These are phyloP conservation scores for Coprinellus micaceus DNA, from an alignment of 768 basidiomycete species.

Conservation along the genomic window DNA sequence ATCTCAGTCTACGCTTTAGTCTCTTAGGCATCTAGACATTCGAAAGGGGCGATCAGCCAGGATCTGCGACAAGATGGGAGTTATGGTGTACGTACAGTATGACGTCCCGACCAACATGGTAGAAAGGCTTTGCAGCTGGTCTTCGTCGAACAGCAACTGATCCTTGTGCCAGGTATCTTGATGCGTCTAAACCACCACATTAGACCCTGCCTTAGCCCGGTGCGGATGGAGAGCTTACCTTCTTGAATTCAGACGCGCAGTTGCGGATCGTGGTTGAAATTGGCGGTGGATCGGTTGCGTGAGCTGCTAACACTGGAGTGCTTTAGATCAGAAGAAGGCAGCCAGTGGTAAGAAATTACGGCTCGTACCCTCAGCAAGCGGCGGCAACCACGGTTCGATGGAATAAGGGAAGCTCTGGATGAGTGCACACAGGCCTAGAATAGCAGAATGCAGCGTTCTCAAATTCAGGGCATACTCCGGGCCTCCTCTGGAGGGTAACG, in stretches of 20 bases:
- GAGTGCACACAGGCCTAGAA: slow-evolving; percentile 86
- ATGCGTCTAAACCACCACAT: slow-evolving; percentile 14
- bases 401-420: slow-evolving; percentile 94
- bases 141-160: slow-evolving; percentile 82
- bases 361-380: slow-evolving; percentile 66
- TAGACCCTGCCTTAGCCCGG: too few relatives aligned
- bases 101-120: slow-evolving; percentile 89
- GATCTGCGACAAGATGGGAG: slow-evolving; percentile 12
- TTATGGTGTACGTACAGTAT: slow-evolving; percentile 57
- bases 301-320: slow-evolving; percentile 61
- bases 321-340: slow-evolving; percentile 1
- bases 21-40: background rate
- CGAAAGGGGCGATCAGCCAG: background rate
- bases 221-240: too few relatives aligned
- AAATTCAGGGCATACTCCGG: slow-evolving; percentile 69
- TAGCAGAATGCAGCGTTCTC: slow-evolving; percentile 78
- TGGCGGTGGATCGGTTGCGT: slow-evolving; percentile 82
- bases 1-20: too few relatives aligned
- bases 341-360: background rate
- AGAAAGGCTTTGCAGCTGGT: slow-evolving; percentile 82
- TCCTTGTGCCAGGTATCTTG: slow-evolving; percentile 93
- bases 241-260: slow-evolving; percentile 82
- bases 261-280: slow-evolving; percentile 88
- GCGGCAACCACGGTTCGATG: slow-evolving; percentile 87
- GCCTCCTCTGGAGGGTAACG: slow-evolving; percentile 66